phyloP scores from a whole-genome alignment of 1,139 yeast genomes.

The Suhomyces choctaworum region DNA sequence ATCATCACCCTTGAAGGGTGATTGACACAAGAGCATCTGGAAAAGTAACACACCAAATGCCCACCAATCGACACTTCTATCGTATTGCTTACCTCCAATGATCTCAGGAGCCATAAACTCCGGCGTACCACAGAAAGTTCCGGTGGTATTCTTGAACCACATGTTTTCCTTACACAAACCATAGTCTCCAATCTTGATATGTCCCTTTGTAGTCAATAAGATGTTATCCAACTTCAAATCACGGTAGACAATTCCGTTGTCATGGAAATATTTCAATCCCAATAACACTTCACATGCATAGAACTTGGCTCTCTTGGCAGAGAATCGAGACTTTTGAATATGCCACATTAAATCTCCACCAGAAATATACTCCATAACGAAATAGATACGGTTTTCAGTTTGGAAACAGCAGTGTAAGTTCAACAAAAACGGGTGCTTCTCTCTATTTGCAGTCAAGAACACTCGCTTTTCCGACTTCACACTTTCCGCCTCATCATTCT shows the following conservation, averaged over 20 bases:
- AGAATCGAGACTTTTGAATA: slow-evolving; percentile 87
- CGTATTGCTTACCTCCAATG: slow-evolving; percentile 86
- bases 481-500: slow-evolving; percentile 94
- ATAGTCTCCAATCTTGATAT: slow-evolving; percentile 93
- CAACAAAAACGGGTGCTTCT: slow-evolving; percentile 88
- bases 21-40: slow-evolving; percentile 94
- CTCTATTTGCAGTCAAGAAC: slow-evolving; percentile 84
- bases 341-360: slow-evolving; percentile 99
- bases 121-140: slow-evolving; percentile 98
- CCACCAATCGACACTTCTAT: slow-evolving; percentile 99
- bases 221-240: slow-evolving; percentile 93
- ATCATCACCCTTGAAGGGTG: slow-evolving; percentile 97
- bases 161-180: slow-evolving; percentile 96
- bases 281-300: slow-evolving; percentile 95
- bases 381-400: slow-evolving; percentile 93
- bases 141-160: slow-evolving; percentile 89
- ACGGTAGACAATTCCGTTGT: slow-evolving; percentile 93
- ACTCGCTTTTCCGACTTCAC: slow-evolving; percentile 93
- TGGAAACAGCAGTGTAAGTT: slow-evolving; percentile 95
- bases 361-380: slow-evolving; percentile 96
- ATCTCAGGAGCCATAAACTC: slow-evolving; percentile 99
- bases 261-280: slow-evolving; percentile 91
- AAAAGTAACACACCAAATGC: slow-evolving; percentile 95
- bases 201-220: slow-evolving; percentile 86
- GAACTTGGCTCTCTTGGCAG: slow-evolving; percentile 89